These are phyloP conservation scores for Gliomastix tumulicola DNA, from an alignment of 2,329 filamentous ascomycete species.

Conservation along the genomic window DNA sequence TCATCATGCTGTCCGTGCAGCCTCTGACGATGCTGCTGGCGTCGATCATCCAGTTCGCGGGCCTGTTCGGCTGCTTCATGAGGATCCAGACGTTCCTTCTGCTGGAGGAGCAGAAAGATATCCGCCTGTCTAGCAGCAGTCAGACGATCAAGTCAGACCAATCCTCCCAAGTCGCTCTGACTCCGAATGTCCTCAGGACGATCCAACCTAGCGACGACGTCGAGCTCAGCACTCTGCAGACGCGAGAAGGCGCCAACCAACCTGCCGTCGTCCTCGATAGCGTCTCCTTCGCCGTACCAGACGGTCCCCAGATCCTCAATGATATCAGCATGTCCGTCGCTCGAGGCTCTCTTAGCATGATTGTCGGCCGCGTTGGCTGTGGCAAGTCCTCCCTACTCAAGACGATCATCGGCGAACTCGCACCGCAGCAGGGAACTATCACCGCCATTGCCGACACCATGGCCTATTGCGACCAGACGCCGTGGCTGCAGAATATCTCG, in stretches of 20 bases:
- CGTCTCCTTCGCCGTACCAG: slow-evolving; percentile 11
- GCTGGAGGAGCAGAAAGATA: slow-evolving; percentile 13
- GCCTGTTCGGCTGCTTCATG: slow-evolving; percentile 20
- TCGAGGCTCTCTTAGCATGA: background rate
- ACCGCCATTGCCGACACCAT: slow-evolving; percentile 14
- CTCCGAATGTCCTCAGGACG: no score
- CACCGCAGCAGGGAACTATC: slow-evolving; percentile 15
- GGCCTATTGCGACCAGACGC: slow-evolving; percentile 33
- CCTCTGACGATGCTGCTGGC: slow-evolving; percentile 23
- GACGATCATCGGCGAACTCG: slow-evolving; percentile 26
- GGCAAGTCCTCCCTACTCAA: slow-evolving; percentile 33
- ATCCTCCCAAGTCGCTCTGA: no score
- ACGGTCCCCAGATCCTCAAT: slow-evolving; percentile 11
- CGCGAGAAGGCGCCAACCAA: no score
- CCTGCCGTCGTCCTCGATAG: slow-evolving; percentile 4
- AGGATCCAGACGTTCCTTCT: slow-evolving; percentile 24
- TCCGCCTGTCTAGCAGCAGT: no score
- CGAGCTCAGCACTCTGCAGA: no score
- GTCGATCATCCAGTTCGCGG: slow-evolving; percentile 22
- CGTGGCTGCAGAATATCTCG: slow-evolving; percentile 33
- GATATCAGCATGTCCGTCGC: slow-evolving; percentile 14
- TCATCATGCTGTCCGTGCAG: slow-evolving; percentile 22
- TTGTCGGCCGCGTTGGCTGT: slow-evolving; percentile 16
- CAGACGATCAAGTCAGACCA: no score
- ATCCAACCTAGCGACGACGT: no score